phyloP scores from a whole-genome alignment of 306 rosid species.

The Argentina anserina region DNA sequence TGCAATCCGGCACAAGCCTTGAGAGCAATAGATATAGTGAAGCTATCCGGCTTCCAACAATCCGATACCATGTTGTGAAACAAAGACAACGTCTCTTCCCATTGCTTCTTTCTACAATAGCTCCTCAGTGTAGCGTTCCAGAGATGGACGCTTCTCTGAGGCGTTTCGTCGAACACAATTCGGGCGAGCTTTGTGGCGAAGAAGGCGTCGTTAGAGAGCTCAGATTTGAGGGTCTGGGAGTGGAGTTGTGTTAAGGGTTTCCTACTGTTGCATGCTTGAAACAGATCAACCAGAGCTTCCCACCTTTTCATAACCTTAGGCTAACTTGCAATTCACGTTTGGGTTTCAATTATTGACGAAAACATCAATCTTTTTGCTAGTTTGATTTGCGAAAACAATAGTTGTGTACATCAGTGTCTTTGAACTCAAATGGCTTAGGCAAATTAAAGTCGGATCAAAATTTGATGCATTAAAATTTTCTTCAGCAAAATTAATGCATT shows the following conservation, averaged over 20 bases:
- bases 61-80: constrained; percentile 24
- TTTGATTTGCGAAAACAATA: too few relatives aligned
- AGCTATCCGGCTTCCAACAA: constrained; percentile 53
- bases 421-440: too few relatives aligned
- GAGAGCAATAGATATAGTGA: constrained; percentile 53
- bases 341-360: background rate
- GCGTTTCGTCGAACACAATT: constrained; percentile 58
- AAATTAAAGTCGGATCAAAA: too few relatives aligned
- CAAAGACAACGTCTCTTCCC: constrained; percentile 45
- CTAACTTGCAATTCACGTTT: background rate
- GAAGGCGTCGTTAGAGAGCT: constrained; percentile 51
- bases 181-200: constrained; percentile 72
- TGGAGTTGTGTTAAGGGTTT: constrained; percentile 45
- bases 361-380: background rate
- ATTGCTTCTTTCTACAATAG: constrained; percentile 39
- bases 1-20: constrained; percentile 54
- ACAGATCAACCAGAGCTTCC: constrained; percentile 33
- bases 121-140: constrained; percentile 72
- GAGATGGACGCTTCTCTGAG: constrained; percentile 38
- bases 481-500: too few relatives aligned
- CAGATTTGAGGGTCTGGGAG: constrained; percentile 42
- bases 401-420: too few relatives aligned
- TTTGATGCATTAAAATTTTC: too few relatives aligned
- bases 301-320: background rate
- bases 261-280: constrained; percentile 37